These are phyloP conservation scores for Trichoderma aggressivum DNA, from an alignment of 2,329 filamentous ascomycete species.

Conservation along the genomic window DNA sequence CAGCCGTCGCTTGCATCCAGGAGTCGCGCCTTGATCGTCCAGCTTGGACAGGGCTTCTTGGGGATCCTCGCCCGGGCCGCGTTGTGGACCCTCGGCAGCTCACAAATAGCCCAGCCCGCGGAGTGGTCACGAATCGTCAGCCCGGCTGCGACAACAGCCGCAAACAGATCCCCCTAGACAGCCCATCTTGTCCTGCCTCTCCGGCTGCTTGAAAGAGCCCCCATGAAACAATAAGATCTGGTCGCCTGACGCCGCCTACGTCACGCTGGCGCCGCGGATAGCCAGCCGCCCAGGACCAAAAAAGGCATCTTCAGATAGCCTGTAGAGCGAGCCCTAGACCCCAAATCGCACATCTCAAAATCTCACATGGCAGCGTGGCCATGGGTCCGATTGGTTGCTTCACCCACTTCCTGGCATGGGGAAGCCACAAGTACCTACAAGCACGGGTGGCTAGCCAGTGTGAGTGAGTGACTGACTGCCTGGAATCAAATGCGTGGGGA, in stretches of 20 bases:
- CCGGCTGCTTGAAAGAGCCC: background rate
- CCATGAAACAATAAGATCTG: conserved; percentile 10
- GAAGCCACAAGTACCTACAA: background rate
- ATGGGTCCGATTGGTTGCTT: conserved; percentile 8
- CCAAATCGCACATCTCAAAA: conserved; percentile 17
- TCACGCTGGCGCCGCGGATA: conserved; percentile 11
- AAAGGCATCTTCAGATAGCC: conserved; percentile 7
- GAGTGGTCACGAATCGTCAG: background rate
- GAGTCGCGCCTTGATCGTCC: background rate
- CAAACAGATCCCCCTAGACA: background rate
- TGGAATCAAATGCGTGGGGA: background rate
- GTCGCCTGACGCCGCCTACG: conserved; percentile 16
- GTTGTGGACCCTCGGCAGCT: conserved; percentile 8
- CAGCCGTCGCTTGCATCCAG: conserved; percentile 1
- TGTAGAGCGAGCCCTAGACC: background rate
- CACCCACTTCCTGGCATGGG: background rate
- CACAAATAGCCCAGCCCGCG: background rate
- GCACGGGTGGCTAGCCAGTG: too few species aligned
- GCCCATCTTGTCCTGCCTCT: background rate
- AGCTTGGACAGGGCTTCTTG: background rate
- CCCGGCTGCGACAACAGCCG: background rate
- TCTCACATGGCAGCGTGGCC: conserved; percentile 13
- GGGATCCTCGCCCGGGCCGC: conserved; percentile 17
- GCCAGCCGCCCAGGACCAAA: conserved; percentile 5
- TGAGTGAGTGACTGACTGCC: background rate